These are phyloP conservation scores for Pilatotrama ljubarskyi DNA, from an alignment of 768 basidiomycete genomes.

Conservation along the genomic window DNA sequence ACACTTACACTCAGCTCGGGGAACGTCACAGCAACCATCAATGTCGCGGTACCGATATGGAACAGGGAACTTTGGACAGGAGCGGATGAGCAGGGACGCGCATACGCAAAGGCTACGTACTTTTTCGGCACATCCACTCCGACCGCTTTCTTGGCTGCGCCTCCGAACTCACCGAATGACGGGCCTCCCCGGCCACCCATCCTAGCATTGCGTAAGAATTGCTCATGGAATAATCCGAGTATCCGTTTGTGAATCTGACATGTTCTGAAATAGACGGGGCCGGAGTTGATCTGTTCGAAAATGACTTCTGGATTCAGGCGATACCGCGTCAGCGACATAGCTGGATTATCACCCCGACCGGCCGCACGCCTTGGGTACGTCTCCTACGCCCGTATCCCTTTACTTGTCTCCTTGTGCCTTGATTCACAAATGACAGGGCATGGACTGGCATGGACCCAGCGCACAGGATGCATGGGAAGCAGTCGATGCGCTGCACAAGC, in stretches of 20 bases:
- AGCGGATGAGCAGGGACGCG: slow-evolving; percentile 30
- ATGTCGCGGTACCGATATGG: slow-evolving; percentile 42
- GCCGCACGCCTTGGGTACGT: slow-evolving; percentile 78
- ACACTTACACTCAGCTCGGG: slow-evolving; percentile 35
- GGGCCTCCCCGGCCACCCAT: slow-evolving; percentile 48
- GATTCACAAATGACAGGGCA: too few species aligned
- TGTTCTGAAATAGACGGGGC: slow-evolving; percentile 74
- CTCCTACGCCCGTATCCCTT: background rate
- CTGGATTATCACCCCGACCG: slow-evolving; percentile 85
- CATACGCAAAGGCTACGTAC: slow-evolving; percentile 53
- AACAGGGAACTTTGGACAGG: slow-evolving; percentile 47
- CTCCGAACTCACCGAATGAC: slow-evolving; percentile 44
- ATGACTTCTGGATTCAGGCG: slow-evolving; percentile 62
- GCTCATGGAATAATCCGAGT: background rate
- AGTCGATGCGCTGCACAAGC: slow-evolving; percentile 53
- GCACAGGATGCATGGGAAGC: slow-evolving; percentile 66
- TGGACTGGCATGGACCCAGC: slow-evolving; percentile 93
- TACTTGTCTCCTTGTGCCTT: too few species aligned
- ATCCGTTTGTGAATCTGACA: background rate
- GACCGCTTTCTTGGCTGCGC: slow-evolving; percentile 56
- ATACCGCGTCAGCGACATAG: slow-evolving; percentile 57
- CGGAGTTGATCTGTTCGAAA: slow-evolving; percentile 66
- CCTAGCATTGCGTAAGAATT: slow-evolving; percentile 58
- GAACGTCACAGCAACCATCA: slow-evolving; percentile 28
- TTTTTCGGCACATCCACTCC: slow-evolving; percentile 57